Base-by-base conservation (phyloP, 441 rosid species). In the Arabidopsis hybrid region DNA sequence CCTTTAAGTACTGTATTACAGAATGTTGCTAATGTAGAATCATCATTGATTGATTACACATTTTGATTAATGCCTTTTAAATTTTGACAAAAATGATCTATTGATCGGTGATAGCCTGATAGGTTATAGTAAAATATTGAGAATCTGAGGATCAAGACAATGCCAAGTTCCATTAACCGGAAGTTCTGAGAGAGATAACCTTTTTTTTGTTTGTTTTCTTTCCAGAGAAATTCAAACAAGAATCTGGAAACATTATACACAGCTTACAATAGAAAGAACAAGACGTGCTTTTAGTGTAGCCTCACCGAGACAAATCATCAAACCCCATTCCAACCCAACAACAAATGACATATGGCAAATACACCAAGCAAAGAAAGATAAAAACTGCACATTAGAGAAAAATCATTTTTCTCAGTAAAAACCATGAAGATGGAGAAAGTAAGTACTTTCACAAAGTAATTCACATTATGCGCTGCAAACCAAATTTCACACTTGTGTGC, bases 401-500 rank as follows among this genome's bases (percentile, higher is more conserved):
- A 14, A 65, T 16, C 42, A 58, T 14, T 26, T 60, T 58, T 51
- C 63, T 67, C 47, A 26, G 80, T 10, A 21, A 79, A 56, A 35
- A 76, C 71, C 74, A 42, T 35, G 67, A 64, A 45, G 75, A 67
- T 61, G 69, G 56, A 43, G 45, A 45, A 16, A 13, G 60, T 29
- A 66, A 13, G 21, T 7, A 47, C 34, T 74, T 57, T 64, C 59
- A 14, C 64, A 43, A 29, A 55, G 62, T 62, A 63, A 63, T 78
- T 76, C 78, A 60, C 72, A 67, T 34, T 71, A 68, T 12, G 65
- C 53, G 45, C 72, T 60, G 68, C 61, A 63, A 52, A 60, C 69
- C 73, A 59, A 61, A 40, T 72, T 82, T 87, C 85, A 88, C 71
- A 87, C 81, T 85, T 88, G 93, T 1, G 88, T 84, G 53, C 94